These are phyloP conservation scores for Colletotrichum paranaense DNA, from an alignment of 2,329 filamentous ascomycete genomes.

Conservation along the genomic window DNA sequence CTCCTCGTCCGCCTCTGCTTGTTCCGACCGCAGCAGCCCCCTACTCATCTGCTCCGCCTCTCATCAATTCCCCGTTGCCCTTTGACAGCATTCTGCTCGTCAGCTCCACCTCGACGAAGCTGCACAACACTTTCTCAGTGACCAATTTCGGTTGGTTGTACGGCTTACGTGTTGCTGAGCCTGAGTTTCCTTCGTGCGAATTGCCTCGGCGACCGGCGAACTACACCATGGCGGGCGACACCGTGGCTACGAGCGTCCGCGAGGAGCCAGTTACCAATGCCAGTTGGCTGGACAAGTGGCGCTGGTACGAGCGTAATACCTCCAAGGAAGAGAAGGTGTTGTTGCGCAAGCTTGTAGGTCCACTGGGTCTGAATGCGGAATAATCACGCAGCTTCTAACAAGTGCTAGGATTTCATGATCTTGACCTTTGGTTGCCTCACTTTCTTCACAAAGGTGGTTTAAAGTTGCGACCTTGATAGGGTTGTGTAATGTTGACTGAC, in stretches of 20 bases:
- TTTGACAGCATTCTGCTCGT: neutral
- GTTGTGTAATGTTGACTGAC: neutral
- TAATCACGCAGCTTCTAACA: neutral
- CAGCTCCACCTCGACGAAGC: constrained; percentile 13
- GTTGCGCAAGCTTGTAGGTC: constrained; percentile 59
- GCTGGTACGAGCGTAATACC: constrained; percentile 18
- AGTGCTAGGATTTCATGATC: constrained; percentile 66
- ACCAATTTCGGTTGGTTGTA: neutral
- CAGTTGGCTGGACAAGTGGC: constrained; percentile 22
- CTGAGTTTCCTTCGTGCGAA: too few species aligned
- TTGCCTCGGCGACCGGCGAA: neutral
- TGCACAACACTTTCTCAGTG: neutral
- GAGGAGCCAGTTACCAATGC: neutral
- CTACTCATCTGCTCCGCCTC: constrained; percentile 14
- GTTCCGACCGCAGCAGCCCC: constrained; percentile 12
- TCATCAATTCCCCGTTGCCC: neutral
- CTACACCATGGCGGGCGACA: constrained; percentile 8
- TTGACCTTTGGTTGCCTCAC: constrained; percentile 71
- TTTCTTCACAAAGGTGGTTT: constrained; percentile 63
- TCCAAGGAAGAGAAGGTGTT: constrained; percentile 53
- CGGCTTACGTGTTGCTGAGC: too few species aligned
- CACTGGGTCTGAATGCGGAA: neutral
- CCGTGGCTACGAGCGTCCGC: neutral
- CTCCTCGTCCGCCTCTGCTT: neutral
- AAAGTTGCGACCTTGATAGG: neutral